Evolutionary conservation across 495 filamentous ascomycete genomes (phyloP).

Genomic region (Aspergillus diversus): DNA sequence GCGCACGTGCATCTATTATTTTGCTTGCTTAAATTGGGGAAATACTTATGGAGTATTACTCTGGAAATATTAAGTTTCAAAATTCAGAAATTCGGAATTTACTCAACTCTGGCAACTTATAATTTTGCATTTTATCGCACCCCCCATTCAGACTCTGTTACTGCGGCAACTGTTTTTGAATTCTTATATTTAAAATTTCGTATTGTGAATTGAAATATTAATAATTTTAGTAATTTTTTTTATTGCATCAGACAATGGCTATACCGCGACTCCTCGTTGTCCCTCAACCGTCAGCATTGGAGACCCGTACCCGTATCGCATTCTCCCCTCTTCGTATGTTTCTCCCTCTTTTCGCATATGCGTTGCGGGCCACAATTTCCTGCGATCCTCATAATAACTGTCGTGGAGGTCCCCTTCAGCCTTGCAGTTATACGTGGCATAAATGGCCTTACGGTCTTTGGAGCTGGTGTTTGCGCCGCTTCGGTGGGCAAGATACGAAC

Average conservation of each 20-base stretch:
- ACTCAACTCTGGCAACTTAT: no score
- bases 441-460: slow-evolving; percentile 44
- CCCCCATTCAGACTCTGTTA: no score
- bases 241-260: neutral
- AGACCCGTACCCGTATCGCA: slow-evolving; percentile 44
- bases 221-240: neutral
- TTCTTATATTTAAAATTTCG: no score
- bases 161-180: no score
- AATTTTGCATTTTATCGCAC: no score
- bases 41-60: no score
- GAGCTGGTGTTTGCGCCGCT: slow-evolving; percentile 44
- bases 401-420: slow-evolving; percentile 47
- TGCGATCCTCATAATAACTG: slow-evolving; percentile 47
- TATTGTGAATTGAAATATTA: no score
- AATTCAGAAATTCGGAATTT: no score
- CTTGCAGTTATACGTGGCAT: slow-evolving; percentile 50
- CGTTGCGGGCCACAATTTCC: slow-evolving; percentile 46
- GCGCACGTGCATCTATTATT: no score
- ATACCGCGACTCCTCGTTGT: neutral
- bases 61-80: no score
- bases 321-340: slow-evolving; percentile 42
- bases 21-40: no score
- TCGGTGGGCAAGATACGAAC: slow-evolving; percentile 49
- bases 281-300: slow-evolving; percentile 46
- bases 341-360: slow-evolving; percentile 46